Conservation (phyloP, 306 rosid genomes). For the Corylus heterophylla region DNA sequence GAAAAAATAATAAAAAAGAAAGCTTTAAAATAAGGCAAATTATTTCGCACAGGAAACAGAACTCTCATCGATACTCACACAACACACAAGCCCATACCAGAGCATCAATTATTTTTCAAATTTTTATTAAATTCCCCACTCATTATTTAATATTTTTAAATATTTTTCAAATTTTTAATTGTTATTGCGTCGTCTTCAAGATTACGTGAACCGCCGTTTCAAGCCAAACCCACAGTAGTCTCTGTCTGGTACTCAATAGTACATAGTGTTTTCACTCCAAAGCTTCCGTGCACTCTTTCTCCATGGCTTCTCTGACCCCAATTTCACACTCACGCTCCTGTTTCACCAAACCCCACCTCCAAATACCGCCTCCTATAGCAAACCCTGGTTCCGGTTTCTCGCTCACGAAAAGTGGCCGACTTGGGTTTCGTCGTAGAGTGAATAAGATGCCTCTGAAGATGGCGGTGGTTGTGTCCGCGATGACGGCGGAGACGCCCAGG, state of each 20-base stretch:
- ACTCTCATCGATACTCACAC: neutral
- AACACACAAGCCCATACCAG: neutral
- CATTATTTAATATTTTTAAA: too few relatives aligned
- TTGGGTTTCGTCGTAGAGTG: slow-evolving; percentile 4
- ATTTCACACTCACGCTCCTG: slow-evolving; percentile 52
- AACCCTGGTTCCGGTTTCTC: slow-evolving; percentile 28
- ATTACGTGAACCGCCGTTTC: slow-evolving; percentile 22
- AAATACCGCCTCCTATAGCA: neutral
- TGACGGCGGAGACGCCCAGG: slow-evolving; percentile 71
- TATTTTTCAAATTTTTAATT: neutral
- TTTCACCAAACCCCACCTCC: slow-evolving; percentile 31
- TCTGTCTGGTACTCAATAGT: neutral
- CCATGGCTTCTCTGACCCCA: slow-evolving; percentile 71
- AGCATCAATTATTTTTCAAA: neutral
- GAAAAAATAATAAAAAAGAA: too few relatives aligned
- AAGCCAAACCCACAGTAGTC: slow-evolving; percentile 12
- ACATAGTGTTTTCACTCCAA: neutral
- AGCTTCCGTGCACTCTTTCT: slow-evolving; percentile 37
- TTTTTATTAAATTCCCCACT: too few relatives aligned
- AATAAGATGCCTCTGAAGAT: slow-evolving; percentile 36
- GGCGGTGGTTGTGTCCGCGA: slow-evolving; percentile 47
- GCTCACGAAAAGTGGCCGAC: slow-evolving; percentile 10
- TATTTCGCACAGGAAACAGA: neutral
- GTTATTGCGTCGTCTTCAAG: slow-evolving; percentile 42
- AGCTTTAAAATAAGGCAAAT: neutral